Evolutionary conservation across 768 basidiomycete species (phyloP).

Genomic region (Kwoniella newhampshirensis): DNA sequence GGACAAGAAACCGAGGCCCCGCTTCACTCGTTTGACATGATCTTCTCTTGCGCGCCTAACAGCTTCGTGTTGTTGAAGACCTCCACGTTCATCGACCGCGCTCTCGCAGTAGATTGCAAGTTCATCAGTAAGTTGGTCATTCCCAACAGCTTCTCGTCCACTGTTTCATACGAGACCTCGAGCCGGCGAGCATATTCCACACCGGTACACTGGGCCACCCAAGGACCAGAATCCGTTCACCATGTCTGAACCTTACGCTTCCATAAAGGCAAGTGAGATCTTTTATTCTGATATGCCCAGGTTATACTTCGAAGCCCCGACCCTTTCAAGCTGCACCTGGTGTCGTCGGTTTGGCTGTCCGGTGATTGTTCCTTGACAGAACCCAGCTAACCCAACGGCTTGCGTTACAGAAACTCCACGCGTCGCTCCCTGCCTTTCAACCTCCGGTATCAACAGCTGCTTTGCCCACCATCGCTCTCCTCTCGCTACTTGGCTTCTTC

Average conservation of each 20-base stretch:
- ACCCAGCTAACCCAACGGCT: background rate
- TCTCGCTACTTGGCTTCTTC: constrained; percentile 73
- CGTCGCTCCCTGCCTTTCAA: constrained; percentile 66
- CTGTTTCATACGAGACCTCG: background rate
- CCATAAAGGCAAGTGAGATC: constrained; percentile 31
- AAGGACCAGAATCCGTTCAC: background rate
- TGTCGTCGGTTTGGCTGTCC: too few species aligned
- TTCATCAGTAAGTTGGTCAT: too few species aligned
- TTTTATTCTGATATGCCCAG: too few species aligned
- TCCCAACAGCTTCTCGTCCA: too few species aligned
- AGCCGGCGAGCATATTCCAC: background rate
- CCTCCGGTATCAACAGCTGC: constrained; percentile 68
- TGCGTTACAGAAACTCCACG: constrained; percentile 62
- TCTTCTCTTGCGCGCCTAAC: too few species aligned
- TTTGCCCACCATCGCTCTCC: constrained; percentile 72
- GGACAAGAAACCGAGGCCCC: too few species aligned
- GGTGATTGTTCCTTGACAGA: background rate
- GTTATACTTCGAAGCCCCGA: too few species aligned
- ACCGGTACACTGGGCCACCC: background rate
- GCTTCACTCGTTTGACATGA: too few species aligned
- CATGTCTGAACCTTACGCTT: constrained; percentile 26
- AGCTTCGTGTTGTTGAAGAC: too few species aligned
- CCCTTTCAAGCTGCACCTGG: too few species aligned
- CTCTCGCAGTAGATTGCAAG: too few species aligned
- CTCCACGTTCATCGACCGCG: too few species aligned